Evolutionary conservation across 257 asterid species (phyloP).

Genomic region (Jaltomata sinuosa): DNA sequence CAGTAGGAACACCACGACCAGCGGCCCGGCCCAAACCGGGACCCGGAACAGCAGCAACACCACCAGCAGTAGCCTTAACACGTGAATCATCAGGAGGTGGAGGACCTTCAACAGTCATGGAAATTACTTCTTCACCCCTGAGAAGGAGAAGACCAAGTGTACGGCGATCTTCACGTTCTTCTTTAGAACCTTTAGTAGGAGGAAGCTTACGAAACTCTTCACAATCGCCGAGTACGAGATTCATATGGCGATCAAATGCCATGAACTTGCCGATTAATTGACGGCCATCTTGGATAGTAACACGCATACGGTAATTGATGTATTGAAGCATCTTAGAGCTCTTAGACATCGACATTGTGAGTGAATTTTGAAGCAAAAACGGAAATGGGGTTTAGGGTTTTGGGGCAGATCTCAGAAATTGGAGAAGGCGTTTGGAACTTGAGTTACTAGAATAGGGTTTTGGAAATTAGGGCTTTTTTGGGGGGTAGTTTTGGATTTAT

Average conservation of each 20-base stretch:
- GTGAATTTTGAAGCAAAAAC: neutral
- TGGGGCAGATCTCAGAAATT: neutral
- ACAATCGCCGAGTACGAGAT: slow-evolving; percentile 87
- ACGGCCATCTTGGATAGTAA: slow-evolving; percentile 87
- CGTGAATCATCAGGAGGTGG: slow-evolving; percentile 95
- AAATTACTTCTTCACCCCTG: slow-evolving; percentile 81
- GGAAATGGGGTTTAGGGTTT: neutral
- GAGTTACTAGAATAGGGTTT: neutral
- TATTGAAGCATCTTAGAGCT: slow-evolving; percentile 89
- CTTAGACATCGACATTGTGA: slow-evolving; percentile 91
- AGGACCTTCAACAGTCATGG: slow-evolving; percentile 93
- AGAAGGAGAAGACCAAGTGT: slow-evolving; percentile 88
- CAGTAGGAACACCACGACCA: slow-evolving; percentile 70
- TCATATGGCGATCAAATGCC: slow-evolving; percentile 98
- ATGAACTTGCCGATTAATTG: slow-evolving; percentile 83
- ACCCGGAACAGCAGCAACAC: slow-evolving; percentile 39
- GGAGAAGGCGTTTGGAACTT: neutral
- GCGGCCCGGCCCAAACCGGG: slow-evolving; percentile 86
- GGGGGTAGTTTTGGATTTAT: neutral
- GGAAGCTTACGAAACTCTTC: slow-evolving; percentile 88
- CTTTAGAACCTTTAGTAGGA: slow-evolving; percentile 66
- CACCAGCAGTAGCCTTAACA: slow-evolving; percentile 42
- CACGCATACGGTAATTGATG: slow-evolving; percentile 92
- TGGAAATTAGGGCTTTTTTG: neutral
- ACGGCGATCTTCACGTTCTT: slow-evolving; percentile 87